phyloP scores from a whole-genome alignment of 1,284 basidiomycete species.

The Somion occarium region DNA sequence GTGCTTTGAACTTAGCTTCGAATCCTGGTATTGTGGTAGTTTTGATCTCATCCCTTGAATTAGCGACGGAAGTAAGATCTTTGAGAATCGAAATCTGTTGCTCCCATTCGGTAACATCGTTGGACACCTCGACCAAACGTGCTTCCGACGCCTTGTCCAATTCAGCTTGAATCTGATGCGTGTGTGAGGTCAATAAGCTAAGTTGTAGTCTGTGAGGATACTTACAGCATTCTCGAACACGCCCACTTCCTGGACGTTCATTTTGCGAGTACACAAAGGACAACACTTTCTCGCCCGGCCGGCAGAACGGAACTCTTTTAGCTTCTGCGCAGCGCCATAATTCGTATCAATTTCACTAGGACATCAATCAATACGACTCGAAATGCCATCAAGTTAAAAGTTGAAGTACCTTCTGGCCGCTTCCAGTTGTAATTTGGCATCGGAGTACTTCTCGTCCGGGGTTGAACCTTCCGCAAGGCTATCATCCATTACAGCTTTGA shows the following conservation, averaged over 20 bases:
- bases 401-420: constrained; percentile 48
- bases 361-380: constrained; percentile 3
- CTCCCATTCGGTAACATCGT: constrained; percentile 60
- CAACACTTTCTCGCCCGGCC: constrained; percentile 71
- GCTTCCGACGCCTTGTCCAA: constrained; percentile 47
- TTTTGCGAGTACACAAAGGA: constrained; percentile 68
- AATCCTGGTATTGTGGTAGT: constrained; percentile 62
- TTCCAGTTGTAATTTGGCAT: constrained; percentile 50
- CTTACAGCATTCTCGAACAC: constrained; percentile 68
- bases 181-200: too few species aligned
- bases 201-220: too few species aligned
- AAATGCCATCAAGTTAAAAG: not conserved
- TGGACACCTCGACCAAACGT: constrained; percentile 33
- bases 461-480: constrained; percentile 20
- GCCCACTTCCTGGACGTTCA: constrained; percentile 58
- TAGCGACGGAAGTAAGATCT: constrained; percentile 50
- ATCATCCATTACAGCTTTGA: constrained; percentile 45
- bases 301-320: constrained; percentile 60
- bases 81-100: constrained; percentile 55
- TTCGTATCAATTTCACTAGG: constrained; percentile 24
- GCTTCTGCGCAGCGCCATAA: constrained; percentile 44
- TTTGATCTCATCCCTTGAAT: constrained; percentile 49
- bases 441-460: constrained; percentile 54
- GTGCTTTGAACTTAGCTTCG: constrained; percentile 57
- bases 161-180: constrained; percentile 31